Conservation (phyloP, 2,329 filamentous ascomycete species). For the Monilinia laxa region DNA sequence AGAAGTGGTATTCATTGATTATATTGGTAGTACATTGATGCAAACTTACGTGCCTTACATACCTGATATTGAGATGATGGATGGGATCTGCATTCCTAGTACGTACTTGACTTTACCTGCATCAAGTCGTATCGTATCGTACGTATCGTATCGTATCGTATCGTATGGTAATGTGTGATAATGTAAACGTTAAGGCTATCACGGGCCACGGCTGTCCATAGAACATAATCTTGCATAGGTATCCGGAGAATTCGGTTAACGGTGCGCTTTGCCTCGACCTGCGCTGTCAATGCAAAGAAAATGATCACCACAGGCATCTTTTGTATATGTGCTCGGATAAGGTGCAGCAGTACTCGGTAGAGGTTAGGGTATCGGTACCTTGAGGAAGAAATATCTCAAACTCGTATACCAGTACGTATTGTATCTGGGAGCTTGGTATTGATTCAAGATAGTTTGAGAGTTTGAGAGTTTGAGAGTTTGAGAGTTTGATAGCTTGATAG, state of each 20-base stretch:
- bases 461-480: too few species aligned
- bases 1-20: background rate
- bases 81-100: background rate
- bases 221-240: constrained; percentile 18
- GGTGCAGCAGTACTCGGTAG: background rate
- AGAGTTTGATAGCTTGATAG: background rate
- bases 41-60: background rate
- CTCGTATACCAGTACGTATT: too few species aligned
- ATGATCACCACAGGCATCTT: constrained; percentile 20
- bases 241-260: constrained; percentile 14
- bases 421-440: background rate
- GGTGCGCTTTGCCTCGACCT: background rate
- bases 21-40: background rate
- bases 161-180: too few species aligned
- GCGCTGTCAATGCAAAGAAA: background rate
- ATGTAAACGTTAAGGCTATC: background rate
- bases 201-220: background rate
- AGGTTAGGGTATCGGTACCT: background rate
- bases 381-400: background rate
- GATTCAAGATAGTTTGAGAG: background rate
- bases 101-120: background rate
- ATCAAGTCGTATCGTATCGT: background rate
- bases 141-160: too few species aligned
- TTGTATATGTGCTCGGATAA: background rate
- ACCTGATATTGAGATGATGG: background rate